phyloP scores from a whole-genome alignment of 129 eudicot species.

The Pseudognaphalium luteoalbum region DNA sequence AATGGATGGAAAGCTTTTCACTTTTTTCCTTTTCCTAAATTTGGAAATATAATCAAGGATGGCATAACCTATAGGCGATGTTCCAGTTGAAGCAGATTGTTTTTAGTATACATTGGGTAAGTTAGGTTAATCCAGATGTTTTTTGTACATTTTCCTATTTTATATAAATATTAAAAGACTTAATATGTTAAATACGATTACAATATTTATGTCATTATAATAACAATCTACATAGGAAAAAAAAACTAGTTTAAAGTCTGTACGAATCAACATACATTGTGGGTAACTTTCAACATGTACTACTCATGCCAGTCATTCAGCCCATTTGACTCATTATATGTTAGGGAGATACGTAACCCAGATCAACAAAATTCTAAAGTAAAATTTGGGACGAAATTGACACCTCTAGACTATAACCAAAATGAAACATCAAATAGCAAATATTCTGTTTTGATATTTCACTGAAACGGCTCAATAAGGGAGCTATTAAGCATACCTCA shows the following conservation, averaged over 20 bases:
- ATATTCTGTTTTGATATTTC: background rate
- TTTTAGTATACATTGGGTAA: background rate
- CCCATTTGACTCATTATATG: background rate
- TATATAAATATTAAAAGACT: background rate
- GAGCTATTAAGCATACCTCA: conserved; percentile 44
- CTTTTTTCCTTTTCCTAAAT: background rate
- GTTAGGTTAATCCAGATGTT: background rate
- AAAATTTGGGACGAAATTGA: background rate
- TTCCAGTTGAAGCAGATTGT: background rate
- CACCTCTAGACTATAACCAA: background rate
- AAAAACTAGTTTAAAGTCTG: background rate
- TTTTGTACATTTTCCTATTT: background rate
- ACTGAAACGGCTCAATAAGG: background rate
- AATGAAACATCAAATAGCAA: background rate
- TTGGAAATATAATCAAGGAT: no score
- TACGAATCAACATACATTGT: background rate
- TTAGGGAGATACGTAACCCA: background rate
- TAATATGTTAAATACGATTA: no score
- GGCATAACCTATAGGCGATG: background rate
- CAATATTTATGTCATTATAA: background rate
- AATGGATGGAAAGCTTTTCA: background rate
- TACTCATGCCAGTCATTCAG: background rate
- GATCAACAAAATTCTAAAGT: background rate
- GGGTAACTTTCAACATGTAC: background rate
- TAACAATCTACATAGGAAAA: background rate